Percentiles rank a stretch among this genome's conserved stretches.
phyloP scores from a whole-genome alignment of 2,329 filamentous ascomycete species.

The Hypoxylon sp. region DNA sequence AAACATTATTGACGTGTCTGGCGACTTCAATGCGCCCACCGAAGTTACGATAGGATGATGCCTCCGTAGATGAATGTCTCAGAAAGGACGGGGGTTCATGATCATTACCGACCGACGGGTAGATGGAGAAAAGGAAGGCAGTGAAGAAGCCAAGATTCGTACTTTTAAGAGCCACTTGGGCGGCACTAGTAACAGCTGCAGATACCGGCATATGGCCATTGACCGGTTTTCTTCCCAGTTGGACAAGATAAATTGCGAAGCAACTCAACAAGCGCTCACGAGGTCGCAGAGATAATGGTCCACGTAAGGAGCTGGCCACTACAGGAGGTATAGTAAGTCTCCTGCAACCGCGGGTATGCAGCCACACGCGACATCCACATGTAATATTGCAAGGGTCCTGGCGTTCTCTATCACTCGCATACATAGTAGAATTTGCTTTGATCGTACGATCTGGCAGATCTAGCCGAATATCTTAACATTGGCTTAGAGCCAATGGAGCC shows the following conservation, averaged over 20 bases:
- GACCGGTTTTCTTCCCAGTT: conserved; percentile 22
- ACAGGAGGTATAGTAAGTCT: conserved; percentile 37
- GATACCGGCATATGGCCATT: conserved; percentile 31
- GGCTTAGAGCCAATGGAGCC: conserved; percentile 32
- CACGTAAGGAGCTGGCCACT: conserved; percentile 18
- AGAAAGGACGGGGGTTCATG: conserved; percentile 26
- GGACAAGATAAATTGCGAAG: conserved; percentile 13
- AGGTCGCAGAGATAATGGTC: conserved; percentile 25
- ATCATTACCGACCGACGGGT: conserved; percentile 17
- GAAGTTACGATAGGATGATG: conserved; percentile 26
- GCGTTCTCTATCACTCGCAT: conserved; percentile 37
- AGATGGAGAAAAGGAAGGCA: conserved; percentile 16
- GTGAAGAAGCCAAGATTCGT: conserved; percentile 11
- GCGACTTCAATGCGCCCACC: conserved; percentile 18
- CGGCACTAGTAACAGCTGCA: conserved; percentile 4
- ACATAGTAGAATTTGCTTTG: conserved; percentile 25
- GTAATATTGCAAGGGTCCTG: conserved; percentile 31
- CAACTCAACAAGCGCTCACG: conserved; percentile 21
- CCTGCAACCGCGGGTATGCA: conserved; percentile 37
- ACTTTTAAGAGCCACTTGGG: conserved; percentile 14
- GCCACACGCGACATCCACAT: conserved; percentile 21
- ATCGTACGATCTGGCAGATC: conserved; percentile 45
- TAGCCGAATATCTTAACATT: conserved; percentile 36
- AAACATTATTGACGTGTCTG: conserved; percentile 28
- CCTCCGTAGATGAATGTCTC: conserved; percentile 33